Base-by-base conservation (phyloP, 2,329 filamentous ascomycete species). In the Neonectria hederae region DNA sequence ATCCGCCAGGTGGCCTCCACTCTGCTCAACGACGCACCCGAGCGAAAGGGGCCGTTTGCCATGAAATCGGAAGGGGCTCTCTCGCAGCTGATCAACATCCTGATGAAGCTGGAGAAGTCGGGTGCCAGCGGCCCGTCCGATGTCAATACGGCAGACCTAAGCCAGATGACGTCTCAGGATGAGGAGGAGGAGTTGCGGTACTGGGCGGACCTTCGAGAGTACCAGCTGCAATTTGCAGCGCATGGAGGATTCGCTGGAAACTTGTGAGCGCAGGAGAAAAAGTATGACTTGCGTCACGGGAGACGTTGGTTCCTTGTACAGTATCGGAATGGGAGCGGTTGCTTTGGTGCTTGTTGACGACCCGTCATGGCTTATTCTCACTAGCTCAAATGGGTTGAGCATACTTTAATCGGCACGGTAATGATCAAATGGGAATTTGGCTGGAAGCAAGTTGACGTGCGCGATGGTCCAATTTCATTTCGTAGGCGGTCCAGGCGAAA, bases 1-100 rank as follows among this genome's bases (percentile, higher is more conserved):
- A 92, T 97, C 69, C 91, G 93, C 10, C 90, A 92, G 74, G 91
- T 97, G 42, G 93, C 93, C 1, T 91, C 90, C 28, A 96, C 93
- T 0, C 84, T 97, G 8, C 86, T 97, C 53, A 89, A 92, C 66
- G 82, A 83, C 56, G 77, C 81, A 4, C 79, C 80, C 0, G 83
- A 86, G 61, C 80, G 83, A 17, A 87, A 87, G 69, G 85, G 84
- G 0, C 81, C 63, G 0, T 77, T 85, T 9, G 84, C 84, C 2
- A 72, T 82, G 30, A 84, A 85, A 76, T 88, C 90, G 11, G 90
- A 95, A 76, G 88, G 90, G 46, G 91, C 92, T 49, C 83, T 97
- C 0, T 84, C 83, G 54, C 87, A 87, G 9, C 92, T 96, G 71
- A 83, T 96, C 14, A 90, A 92, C 42, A 89, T 94, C 10, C 81